Evolutionary conservation across 306 rosid species (phyloP).

Genomic region (Astragalus glycyphyllos): DNA sequence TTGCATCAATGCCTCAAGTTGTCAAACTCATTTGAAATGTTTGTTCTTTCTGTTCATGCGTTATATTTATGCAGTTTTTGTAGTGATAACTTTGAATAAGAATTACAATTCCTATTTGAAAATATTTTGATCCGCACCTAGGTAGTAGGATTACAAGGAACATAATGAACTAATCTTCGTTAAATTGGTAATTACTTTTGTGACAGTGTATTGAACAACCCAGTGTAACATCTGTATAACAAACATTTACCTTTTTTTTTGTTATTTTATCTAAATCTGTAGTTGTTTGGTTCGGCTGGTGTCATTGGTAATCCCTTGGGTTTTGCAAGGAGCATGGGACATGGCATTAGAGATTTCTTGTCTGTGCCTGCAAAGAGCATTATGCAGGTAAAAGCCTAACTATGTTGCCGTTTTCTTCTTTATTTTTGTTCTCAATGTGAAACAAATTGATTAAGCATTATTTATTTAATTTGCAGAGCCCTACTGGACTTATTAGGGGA

Average conservation of each 20-base stretch:
- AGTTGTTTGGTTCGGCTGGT: conserved; percentile 98
- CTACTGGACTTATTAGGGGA: conserved; percentile 85
- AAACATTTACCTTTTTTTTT: conserved; percentile 16
- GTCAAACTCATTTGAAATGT: neutral
- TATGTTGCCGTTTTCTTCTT: neutral
- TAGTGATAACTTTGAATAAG: neutral
- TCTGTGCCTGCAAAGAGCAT: conserved; percentile 87
- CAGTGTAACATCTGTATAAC: conserved; percentile 17
- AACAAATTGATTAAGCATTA: conserved; percentile 27
- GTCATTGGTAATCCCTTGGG: conserved; percentile 98
- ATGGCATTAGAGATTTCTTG: conserved; percentile 87
- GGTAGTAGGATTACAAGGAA: conserved; percentile 8
- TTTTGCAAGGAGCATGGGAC: conserved; percentile 91
- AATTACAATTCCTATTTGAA: neutral
- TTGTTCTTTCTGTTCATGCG: conserved; percentile 12
- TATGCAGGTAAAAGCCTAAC: conserved; percentile 59
- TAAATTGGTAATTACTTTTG: conserved; percentile 16
- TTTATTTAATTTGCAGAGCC: conserved; percentile 69
- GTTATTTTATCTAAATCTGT: conserved; percentile 42
- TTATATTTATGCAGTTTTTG: conserved; percentile 14
- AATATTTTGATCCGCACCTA: conserved; percentile 18
- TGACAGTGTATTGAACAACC: conserved; percentile 5
- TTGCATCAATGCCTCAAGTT: neutral
- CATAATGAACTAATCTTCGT: neutral
- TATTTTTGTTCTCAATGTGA: conserved; percentile 10